A percentile compares a stretch with the other conserved stretches of the same genome.
Evolutionary conservation across 306 rosid species (phyloP).

Genomic region (Luffa aegyptiaca): DNA sequence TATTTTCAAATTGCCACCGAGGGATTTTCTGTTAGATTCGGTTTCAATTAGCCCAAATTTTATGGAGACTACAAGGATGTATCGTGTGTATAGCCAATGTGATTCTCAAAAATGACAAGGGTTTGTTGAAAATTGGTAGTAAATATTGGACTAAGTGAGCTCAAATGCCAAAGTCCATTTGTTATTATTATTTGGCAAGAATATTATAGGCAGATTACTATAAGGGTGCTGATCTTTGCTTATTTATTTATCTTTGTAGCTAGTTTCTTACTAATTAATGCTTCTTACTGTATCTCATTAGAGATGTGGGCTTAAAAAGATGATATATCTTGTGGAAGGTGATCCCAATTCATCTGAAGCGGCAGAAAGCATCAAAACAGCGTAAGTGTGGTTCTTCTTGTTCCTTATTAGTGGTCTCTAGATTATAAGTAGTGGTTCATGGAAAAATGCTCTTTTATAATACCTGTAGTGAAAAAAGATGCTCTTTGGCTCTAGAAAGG

Average conservation of each 20-base stretch:
- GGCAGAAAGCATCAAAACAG: conserved; percentile 92
- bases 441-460: too few relatives aligned
- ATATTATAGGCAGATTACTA: background rate
- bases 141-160: background rate
- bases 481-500: background rate
- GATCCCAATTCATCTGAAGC: conserved; percentile 92
- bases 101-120: background rate
- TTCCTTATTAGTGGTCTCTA: too few relatives aligned
- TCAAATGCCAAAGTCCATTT: background rate
- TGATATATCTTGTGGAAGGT: conserved; percentile 95
- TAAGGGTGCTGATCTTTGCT: background rate
- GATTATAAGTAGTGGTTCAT: background rate
- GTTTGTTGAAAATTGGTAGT: background rate
- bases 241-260: conserved; percentile 3
- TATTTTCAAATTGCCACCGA: background rate
- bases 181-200: background rate
- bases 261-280: background rate
- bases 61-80: background rate
- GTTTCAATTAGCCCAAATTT: background rate
- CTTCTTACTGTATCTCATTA: conserved; percentile 24
- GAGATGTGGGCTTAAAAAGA: conserved; percentile 90
- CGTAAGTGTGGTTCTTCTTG: conserved; percentile 35
- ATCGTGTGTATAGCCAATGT: background rate
- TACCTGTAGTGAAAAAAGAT: too few relatives aligned
- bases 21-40: background rate